Conservation (phyloP, 345 rosid species). For the Diplotaxis tenuifolia region DNA sequence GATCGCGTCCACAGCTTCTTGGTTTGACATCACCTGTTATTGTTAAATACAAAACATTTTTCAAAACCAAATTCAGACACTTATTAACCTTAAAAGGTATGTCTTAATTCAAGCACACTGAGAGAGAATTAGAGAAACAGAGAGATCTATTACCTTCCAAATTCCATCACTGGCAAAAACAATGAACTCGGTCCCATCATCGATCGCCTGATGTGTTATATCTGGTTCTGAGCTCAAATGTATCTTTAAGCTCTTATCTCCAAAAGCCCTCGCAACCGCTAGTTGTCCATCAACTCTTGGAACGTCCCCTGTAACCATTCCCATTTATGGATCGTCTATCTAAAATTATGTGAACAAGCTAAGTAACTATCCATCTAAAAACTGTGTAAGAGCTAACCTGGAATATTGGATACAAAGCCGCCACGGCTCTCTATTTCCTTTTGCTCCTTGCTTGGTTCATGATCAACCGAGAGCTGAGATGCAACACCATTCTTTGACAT, state of each 20-base stretch:
- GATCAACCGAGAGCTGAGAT: slow-evolving; percentile 71
- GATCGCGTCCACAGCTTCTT: slow-evolving; percentile 66
- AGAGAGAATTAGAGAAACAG: not conserved
- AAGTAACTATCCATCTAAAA: not conserved
- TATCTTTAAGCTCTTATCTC: slow-evolving; percentile 77
- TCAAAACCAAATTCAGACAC: not conserved
- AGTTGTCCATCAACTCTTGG: slow-evolving; percentile 92
- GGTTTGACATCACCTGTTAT: slow-evolving; percentile 76
- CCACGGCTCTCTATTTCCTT: slow-evolving; percentile 68
- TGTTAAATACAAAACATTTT: not conserved
- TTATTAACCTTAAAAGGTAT: not conserved
- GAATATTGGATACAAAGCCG: slow-evolving; percentile 83
- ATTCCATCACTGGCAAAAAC: slow-evolving; percentile 89
- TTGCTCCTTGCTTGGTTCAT: slow-evolving; percentile 80
- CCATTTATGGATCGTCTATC: not conserved
- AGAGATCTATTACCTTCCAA: slow-evolving; percentile 58
- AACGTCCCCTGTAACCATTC: slow-evolving; percentile 62
- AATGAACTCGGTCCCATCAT: slow-evolving; percentile 51
- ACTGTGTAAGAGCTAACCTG: slow-evolving; percentile 43
- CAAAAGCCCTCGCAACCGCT: slow-evolving; percentile 93
- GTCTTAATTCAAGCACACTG: not conserved
- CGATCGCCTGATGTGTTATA: slow-evolving; percentile 39
- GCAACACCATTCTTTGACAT: slow-evolving; percentile 66
- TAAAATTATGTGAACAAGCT: not conserved
- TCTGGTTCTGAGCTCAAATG: slow-evolving; percentile 90